Evolutionary conservation across 306 rosid genomes (phyloP).

Genomic region (Carpinus fangiana): DNA sequence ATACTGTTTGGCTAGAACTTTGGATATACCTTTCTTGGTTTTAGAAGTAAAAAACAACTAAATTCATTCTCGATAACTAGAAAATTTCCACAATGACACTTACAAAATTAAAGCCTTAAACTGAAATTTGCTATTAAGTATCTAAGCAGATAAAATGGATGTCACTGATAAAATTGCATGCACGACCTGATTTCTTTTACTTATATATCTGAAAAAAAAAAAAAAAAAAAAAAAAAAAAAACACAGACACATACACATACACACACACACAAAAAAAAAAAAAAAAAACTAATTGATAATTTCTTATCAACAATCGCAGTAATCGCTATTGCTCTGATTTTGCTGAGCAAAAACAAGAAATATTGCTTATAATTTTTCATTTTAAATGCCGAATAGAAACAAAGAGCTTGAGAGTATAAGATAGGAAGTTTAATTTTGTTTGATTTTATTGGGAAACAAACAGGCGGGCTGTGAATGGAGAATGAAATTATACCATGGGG

Average conservation of each 20-base stretch:
- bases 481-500: conserved; percentile 49
- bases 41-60: no score
- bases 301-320: neutral
- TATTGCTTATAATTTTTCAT: neutral
- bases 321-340: neutral
- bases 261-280: neutral
- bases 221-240: neutral
- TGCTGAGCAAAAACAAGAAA: neutral
- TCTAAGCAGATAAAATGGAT: neutral
- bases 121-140: neutral
- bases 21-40: no score
- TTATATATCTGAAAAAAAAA: neutral
- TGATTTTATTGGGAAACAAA: conserved; percentile 15
- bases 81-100: neutral
- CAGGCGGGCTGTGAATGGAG: neutral
- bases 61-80: neutral
- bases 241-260: neutral
- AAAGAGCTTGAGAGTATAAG: no score
- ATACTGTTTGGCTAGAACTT: no score
- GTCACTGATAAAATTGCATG: neutral
- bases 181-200: neutral
- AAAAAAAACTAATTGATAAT: neutral
- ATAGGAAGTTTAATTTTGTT: conserved; percentile 6
- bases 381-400: neutral
- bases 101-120: neutral